A percentile compares a stretch with the other conserved stretches of the same genome.
Conservation (phyloP, 2,329 filamentous ascomycete genomes). For the Talaromyces sp. region DNA sequence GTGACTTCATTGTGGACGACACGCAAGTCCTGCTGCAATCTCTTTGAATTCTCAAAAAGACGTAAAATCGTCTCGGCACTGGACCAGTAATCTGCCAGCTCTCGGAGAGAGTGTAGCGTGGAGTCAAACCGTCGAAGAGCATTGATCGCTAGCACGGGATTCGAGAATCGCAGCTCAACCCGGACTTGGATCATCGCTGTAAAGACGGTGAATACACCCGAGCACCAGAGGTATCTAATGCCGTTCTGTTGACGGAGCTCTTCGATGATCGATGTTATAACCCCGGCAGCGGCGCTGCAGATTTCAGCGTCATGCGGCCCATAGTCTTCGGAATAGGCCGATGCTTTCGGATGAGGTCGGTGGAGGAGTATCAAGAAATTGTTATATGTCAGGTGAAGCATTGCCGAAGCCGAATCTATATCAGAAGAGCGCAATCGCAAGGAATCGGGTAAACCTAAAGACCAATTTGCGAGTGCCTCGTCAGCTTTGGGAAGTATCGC, state of each 20-base stretch:
- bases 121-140: slow-evolving; percentile 41
- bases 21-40: slow-evolving; percentile 36
- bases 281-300: slow-evolving; percentile 39
- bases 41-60: slow-evolving; percentile 39
- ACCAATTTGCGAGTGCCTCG: slow-evolving; percentile 38
- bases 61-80: slow-evolving; percentile 39
- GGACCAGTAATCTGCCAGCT: slow-evolving; percentile 38
- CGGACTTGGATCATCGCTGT: slow-evolving; percentile 44
- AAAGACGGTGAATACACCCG: slow-evolving; percentile 40
- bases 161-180: slow-evolving; percentile 42
- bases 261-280: slow-evolving; percentile 42
- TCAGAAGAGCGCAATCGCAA: slow-evolving; percentile 36
- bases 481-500: slow-evolving; percentile 37
- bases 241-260: slow-evolving; percentile 37
- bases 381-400: slow-evolving; percentile 42
- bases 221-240: slow-evolving; percentile 40
- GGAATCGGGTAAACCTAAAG: slow-evolving; percentile 35
- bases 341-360: slow-evolving; percentile 39
- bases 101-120: slow-evolving; percentile 35
- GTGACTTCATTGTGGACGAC: slow-evolving; percentile 25
- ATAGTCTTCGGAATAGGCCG: slow-evolving; percentile 39
- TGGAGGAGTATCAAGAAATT: slow-evolving; percentile 43
- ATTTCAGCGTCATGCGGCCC: slow-evolving; percentile 42
- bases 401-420: slow-evolving; percentile 40
- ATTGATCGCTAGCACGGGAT: slow-evolving; percentile 41